A percentile compares a stretch with the other conserved stretches of the same genome.
These are phyloP conservation scores for Exserohilum rostratum DNA, from an alignment of 2,329 filamentous ascomycete species.

Conservation along the genomic window DNA sequence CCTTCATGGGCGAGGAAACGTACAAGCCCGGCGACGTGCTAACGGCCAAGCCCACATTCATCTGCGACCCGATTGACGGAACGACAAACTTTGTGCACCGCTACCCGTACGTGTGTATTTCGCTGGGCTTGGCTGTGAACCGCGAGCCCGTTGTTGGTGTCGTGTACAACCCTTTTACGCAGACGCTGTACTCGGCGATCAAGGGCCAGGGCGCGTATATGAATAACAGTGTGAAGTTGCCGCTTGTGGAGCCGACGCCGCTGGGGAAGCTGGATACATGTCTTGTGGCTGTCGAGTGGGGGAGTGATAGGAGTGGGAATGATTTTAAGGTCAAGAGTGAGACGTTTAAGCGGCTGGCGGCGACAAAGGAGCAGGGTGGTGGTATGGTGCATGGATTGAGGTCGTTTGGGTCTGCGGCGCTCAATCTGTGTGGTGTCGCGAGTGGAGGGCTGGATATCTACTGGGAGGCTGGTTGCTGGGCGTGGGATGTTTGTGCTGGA, in stretches of 20 bases:
- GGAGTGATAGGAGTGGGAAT: conserved; percentile 67
- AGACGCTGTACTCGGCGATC: conserved; percentile 71
- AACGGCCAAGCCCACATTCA: conserved; percentile 72
- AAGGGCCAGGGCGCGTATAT: conserved; percentile 69
- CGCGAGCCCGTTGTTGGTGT: conserved; percentile 71
- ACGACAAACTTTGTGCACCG: conserved; percentile 82
- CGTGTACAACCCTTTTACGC: conserved; percentile 79
- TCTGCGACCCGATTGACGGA: conserved; percentile 83
- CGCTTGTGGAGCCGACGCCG: conserved; percentile 60
- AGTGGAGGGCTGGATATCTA: conserved; percentile 74
- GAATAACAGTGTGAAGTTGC: conserved; percentile 49
- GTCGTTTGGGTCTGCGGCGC: conserved; percentile 73
- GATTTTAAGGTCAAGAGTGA: conserved; percentile 74
- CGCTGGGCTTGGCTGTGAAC: conserved; percentile 71
- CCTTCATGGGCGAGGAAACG: conserved; percentile 62
- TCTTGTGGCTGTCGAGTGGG: conserved; percentile 77
- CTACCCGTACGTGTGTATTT: conserved; percentile 76
- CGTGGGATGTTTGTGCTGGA: conserved; percentile 83
- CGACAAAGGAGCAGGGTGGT: conserved; percentile 65
- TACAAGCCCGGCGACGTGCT: conserved; percentile 70
- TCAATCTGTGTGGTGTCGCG: conserved; percentile 76
- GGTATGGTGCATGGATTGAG: conserved; percentile 78
- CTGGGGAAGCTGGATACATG: conserved; percentile 66
- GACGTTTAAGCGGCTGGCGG: conserved; percentile 64
- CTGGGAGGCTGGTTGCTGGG: conserved; percentile 85